Evolutionary conservation across 2,329 filamentous ascomycete species (phyloP), one percentile per base, ranked within the genome.

Genomic region (Pyrenophora teres): DNA sequence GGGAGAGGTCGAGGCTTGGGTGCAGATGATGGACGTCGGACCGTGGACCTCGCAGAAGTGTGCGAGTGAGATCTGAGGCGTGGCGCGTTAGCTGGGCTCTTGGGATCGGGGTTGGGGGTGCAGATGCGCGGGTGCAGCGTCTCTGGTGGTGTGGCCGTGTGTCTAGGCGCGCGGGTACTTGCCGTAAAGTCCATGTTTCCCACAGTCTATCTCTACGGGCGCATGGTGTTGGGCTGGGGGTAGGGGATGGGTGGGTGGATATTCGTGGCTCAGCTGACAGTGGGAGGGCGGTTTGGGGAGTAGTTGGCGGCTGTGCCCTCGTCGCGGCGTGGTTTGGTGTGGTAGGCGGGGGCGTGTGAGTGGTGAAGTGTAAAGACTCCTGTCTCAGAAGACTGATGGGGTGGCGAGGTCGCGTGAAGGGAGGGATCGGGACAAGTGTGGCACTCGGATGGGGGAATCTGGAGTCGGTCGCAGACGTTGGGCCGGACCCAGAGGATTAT

Each of bases 11-110:
- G 81, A 74, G 57, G 83, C 79, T 68, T 84, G 82, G 52, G 82
- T 84, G 71, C 82, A 84, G 59, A 85, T 81, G 69, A 84, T 83
- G 50, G 81, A 83, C 45, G 82, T 85, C 15, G 82, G 82, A 68
- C 82, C 82, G 78, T 85, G 81, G 70, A 82, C 76, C 74, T 85
- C 82, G 73, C 82, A 85, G 70, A 85, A 85, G 74, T 85, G 82
- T 59, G 82, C 83, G 58, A 85, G 78, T 64, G 82, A 84, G 67
- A 85, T 79, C 82, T 85, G 63, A 31, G 19, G 16, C 65, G 54
- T 32, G 51, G 46, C 50, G 46, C 38, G 25, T 52, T 54, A 45
- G 44, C 10, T 18, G 32, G 27, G 43, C 19, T 46, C 37, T 10
- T 32, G 18, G 21, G 21, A 4, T 4, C 21, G 21, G 21, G 44